These are phyloP conservation scores for Tetrapyrgos nigripes DNA, from an alignment of 1,284 basidiomycete genomes.

Conservation along the genomic window DNA sequence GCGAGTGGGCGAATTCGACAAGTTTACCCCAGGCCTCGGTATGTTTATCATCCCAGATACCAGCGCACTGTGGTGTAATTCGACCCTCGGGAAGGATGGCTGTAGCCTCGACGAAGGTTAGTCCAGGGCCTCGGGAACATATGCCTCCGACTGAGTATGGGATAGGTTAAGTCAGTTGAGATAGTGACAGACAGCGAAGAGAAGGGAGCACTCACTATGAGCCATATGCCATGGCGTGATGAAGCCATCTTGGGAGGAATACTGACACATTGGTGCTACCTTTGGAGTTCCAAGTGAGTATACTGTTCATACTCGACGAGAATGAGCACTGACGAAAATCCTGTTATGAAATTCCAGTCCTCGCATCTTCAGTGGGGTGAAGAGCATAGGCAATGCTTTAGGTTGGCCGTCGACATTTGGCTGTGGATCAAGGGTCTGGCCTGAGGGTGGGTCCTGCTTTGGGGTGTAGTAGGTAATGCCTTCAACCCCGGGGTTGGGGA, in stretches of 20 bases:
- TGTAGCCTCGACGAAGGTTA: conserved; percentile 66
- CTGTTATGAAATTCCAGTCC: conserved; percentile 76
- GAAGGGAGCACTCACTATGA: conserved; percentile 37
- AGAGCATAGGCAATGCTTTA: conserved; percentile 58
- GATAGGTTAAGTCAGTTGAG: not conserved
- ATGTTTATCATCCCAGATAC: conserved; percentile 83
- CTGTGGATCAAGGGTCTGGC: conserved; percentile 51
- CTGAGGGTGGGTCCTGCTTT: conserved; percentile 57
- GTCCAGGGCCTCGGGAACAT: conserved; percentile 53
- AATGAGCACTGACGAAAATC: conserved; percentile 57
- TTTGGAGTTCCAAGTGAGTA: too few species aligned
- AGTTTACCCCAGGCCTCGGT: conserved; percentile 69
- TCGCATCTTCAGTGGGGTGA: conserved; percentile 68
- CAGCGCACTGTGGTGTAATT: conserved; percentile 56
- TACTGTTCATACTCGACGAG: too few species aligned
- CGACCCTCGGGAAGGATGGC: conserved; percentile 67
- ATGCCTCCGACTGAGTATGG: conserved; percentile 57
- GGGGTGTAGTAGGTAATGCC: conserved; percentile 32
- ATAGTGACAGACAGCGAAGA: not conserved
- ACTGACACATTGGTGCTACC: conserved; percentile 67
- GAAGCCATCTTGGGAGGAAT: conserved; percentile 65
- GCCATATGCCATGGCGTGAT: conserved; percentile 47
- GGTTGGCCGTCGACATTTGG: too few species aligned
- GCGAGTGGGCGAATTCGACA: conserved; percentile 78
- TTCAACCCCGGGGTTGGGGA: conserved; percentile 43